Evolutionary conservation across 2,329 filamentous ascomycete genomes (phyloP).

Genomic region (Macrophomina pseudophaseolina): DNA sequence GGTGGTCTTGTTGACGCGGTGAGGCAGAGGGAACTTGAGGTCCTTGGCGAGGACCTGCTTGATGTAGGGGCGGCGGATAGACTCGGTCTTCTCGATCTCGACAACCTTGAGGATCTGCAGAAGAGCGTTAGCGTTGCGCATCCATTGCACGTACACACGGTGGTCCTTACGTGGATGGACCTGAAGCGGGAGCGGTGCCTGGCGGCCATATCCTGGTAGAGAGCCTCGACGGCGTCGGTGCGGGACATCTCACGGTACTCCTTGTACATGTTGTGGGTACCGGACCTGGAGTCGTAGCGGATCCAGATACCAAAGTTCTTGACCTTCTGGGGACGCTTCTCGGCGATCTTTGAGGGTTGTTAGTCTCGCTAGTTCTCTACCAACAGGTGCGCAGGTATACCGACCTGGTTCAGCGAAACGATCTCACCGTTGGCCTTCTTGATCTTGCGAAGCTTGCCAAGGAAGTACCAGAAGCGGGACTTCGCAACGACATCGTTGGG

Average conservation of each 20-base stretch:
- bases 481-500: slow-evolving; percentile 98
- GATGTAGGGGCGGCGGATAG: slow-evolving; percentile 98
- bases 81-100: slow-evolving; percentile 88
- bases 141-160: neutral
- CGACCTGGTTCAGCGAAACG: slow-evolving; percentile 92
- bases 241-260: slow-evolving; percentile 99
- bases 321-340: slow-evolving; percentile 99
- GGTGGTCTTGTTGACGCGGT: slow-evolving; percentile 84
- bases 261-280: slow-evolving; percentile 99
- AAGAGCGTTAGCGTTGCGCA: neutral
- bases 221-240: slow-evolving; percentile 90
- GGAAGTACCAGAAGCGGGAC: slow-evolving; percentile 99
- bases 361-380: slow-evolving; percentile 2
- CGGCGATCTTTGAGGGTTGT: slow-evolving; percentile 71
- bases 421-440: slow-evolving; percentile 99
- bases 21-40: slow-evolving; percentile 98
- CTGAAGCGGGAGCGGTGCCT: slow-evolving; percentile 98
- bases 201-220: slow-evolving; percentile 99
- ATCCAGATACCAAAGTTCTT: slow-evolving; percentile 99
- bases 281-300: slow-evolving; percentile 99
- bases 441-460: slow-evolving; percentile 98
- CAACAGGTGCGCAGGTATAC: slow-evolving; percentile 43
- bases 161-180: slow-evolving; percentile 87
- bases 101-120: slow-evolving; percentile 94
- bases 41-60: slow-evolving; percentile 95